Percentiles rank a stretch among this genome's conserved stretches.
Conservation (phyloP, 345 rosid genomes). For the Pugionium cornutum region DNA sequence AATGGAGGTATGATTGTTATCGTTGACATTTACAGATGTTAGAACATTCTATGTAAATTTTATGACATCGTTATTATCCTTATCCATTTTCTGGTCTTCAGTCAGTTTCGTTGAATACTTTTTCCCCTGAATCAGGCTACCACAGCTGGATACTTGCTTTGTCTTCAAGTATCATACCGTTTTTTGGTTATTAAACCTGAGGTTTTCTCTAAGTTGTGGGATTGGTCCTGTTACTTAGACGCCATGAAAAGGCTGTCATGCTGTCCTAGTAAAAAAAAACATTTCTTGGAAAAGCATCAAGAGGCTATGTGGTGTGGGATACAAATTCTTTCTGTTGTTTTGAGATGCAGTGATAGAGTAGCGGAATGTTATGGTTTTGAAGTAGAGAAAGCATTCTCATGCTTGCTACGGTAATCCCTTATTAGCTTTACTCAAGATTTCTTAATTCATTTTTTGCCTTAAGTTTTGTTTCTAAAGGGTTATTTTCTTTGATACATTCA, state of each 20-base stretch:
- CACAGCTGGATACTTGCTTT: constrained; percentile 43
- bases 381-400: constrained; percentile 56
- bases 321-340: constrained; percentile 54
- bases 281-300: constrained; percentile 38
- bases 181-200: constrained; percentile 59
- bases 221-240: constrained; percentile 87
- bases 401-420: constrained; percentile 70
- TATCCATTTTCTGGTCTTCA: neutral
- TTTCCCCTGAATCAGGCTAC: constrained; percentile 47
- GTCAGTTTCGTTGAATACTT: constrained; percentile 4
- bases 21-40: constrained; percentile 20
- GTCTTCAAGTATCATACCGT: constrained; percentile 65
- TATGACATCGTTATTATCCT: neutral
- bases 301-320: constrained; percentile 58
- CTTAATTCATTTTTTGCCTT: neutral
- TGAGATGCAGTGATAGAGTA: constrained; percentile 57
- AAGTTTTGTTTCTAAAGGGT: constrained; percentile 24
- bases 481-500: constrained; percentile 43
- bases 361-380: constrained; percentile 48
- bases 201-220: constrained; percentile 73
- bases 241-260: constrained; percentile 44
- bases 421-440: constrained; percentile 19
- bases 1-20: constrained; percentile 48
- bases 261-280: constrained; percentile 23
- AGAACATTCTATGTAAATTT: neutral